These are phyloP conservation scores for Galerina sulciceps DNA, from an alignment of 768 basidiomycete genomes.

Conservation along the genomic window DNA sequence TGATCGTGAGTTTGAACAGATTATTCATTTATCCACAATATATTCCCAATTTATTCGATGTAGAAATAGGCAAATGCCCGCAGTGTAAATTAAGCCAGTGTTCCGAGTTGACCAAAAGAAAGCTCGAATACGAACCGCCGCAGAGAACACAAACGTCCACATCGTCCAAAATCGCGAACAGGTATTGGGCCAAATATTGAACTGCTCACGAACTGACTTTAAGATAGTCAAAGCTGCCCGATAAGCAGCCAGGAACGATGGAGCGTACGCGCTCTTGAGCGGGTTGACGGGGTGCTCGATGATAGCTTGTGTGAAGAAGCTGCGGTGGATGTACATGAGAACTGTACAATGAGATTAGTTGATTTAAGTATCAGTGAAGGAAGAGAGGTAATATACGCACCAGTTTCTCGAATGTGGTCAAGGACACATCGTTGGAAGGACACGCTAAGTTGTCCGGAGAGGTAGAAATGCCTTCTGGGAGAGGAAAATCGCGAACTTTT, in stretches of 20 bases:
- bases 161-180: constrained; percentile 61
- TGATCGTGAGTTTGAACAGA: too few relatives aligned
- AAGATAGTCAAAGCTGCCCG: constrained; percentile 61
- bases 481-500: constrained; percentile 69
- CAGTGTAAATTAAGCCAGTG: background rate
- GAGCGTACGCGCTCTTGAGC: constrained; percentile 64
- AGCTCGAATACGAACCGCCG: constrained; percentile 51
- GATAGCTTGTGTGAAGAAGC: constrained; percentile 75
- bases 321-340: constrained; percentile 65
- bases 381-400: constrained; percentile 25
- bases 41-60: too few relatives aligned
- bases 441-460: constrained; percentile 39
- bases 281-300: constrained; percentile 71
- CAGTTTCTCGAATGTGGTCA: constrained; percentile 52
- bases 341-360: constrained; percentile 30
- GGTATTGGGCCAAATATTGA: constrained; percentile 46
- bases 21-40: too few relatives aligned
- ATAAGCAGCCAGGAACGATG: constrained; percentile 68
- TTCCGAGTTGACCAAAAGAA: background rate
- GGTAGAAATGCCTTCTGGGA: constrained; percentile 48
- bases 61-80: too few relatives aligned
- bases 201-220: constrained; percentile 53
- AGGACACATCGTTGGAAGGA: constrained; percentile 51
- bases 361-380: background rate
- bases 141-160: constrained; percentile 66